A percentile compares a stretch with the other conserved stretches of the same genome.
Conservation (phyloP, 768 basidiomycete genomes). For the Pisolithus marmoratus region DNA sequence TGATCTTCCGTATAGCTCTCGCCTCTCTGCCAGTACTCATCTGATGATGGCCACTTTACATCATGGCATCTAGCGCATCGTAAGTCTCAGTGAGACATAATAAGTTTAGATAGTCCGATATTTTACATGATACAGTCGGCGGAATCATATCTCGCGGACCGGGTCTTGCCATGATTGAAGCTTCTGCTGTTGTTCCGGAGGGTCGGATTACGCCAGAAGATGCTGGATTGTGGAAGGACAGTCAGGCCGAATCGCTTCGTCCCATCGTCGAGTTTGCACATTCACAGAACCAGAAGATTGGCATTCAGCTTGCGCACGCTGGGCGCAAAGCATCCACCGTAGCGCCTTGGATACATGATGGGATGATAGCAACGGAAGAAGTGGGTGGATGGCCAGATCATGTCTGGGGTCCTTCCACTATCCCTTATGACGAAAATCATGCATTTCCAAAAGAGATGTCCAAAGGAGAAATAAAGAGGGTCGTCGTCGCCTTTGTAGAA, state of each 20-base stretch:
- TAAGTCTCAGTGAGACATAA: constrained; percentile 30
- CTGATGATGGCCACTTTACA: constrained; percentile 67
- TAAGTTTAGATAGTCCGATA: constrained; percentile 16
- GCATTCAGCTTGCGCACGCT: constrained; percentile 76
- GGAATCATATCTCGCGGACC: constrained; percentile 67
- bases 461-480: constrained; percentile 43
- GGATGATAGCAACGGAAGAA: constrained; percentile 35
- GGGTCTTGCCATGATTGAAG: constrained; percentile 68
- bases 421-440: constrained; percentile 49
- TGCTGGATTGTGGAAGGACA: constrained; percentile 70
- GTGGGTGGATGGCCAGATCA: constrained; percentile 66
- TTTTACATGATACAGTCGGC: constrained; percentile 21
- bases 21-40: constrained; percentile 82
- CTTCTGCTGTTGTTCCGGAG: constrained; percentile 67
- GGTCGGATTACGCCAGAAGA: constrained; percentile 77
- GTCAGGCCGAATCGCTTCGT: constrained; percentile 64
- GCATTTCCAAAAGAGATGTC: constrained; percentile 57
- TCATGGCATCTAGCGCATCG: constrained; percentile 83
- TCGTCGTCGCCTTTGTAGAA: constrained; percentile 57
- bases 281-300: constrained; percentile 62
- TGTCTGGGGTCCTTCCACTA: constrained; percentile 54
- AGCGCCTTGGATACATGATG: constrained; percentile 58
- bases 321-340: constrained; percentile 64
- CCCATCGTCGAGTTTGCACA: constrained; percentile 73
- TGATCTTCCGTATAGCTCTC: constrained; percentile 32